Percentiles rank a stretch among this genome's conserved stretches.
These are phyloP conservation scores for Penicillium sp. DNA, from an alignment of 2,329 filamentous ascomycete genomes.

Conservation along the genomic window DNA sequence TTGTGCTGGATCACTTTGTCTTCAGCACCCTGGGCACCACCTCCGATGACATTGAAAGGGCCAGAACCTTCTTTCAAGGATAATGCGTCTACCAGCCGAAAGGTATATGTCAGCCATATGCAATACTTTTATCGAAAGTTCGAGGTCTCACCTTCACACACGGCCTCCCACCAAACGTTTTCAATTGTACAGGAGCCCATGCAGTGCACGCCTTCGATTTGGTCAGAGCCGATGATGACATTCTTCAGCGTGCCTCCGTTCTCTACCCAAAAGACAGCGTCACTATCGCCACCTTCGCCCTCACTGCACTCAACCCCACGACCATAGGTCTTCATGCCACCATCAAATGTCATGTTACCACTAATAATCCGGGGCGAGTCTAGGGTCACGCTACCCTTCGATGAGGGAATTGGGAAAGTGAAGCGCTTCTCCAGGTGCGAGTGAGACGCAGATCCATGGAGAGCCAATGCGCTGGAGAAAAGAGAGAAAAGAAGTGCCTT, in stretches of 20 bases:
- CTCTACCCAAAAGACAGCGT: not conserved
- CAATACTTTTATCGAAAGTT: too few species aligned
- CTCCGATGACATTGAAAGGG: not conserved
- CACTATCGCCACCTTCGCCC: not conserved
- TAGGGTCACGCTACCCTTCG: not conserved
- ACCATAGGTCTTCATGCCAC: not conserved
- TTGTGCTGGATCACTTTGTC: not conserved
- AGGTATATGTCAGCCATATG: too few species aligned
- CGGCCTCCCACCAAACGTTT: not conserved
- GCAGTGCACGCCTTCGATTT: not conserved
- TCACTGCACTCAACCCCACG: not conserved
- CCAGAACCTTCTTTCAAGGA: not conserved
- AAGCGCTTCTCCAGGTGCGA: not conserved
- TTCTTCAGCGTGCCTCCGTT: not conserved
- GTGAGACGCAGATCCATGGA: not conserved
- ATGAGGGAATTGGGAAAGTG: not conserved
- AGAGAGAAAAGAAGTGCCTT: not conserved
- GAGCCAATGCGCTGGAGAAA: not conserved
- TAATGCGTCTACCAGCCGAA: not conserved
- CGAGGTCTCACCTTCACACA: not conserved
- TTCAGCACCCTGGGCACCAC: not conserved
- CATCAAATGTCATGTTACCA: not conserved
- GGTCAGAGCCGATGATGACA: not conserved
- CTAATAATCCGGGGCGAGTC: not conserved
- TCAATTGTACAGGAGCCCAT: not conserved